These are phyloP conservation scores for Picea engelmannii DNA, from an alignment of 83 land plant genomes.

Conservation along the genomic window DNA sequence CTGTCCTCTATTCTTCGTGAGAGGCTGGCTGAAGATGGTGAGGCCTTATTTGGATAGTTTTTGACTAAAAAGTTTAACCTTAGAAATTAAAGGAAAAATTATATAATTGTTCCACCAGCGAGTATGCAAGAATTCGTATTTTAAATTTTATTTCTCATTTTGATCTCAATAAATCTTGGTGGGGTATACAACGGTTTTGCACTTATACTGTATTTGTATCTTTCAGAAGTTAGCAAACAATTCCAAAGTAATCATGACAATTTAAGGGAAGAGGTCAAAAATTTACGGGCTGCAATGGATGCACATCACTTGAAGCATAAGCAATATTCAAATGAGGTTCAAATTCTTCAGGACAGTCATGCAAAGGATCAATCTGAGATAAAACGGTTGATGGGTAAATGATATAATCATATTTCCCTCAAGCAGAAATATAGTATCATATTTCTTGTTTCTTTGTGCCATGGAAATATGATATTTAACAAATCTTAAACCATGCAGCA, in stretches of 20 bases:
- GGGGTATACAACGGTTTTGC: not conserved
- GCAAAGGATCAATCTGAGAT: constrained; percentile 75
- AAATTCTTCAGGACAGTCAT: constrained; percentile 46
- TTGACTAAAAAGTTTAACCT: not conserved
- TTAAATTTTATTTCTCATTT: not conserved
- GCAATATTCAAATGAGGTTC: constrained; percentile 51
- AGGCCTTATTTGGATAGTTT: not conserved
- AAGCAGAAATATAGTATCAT: not conserved
- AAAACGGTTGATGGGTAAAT: constrained; percentile 59
- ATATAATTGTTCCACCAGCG: not conserved
- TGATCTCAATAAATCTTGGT: not conserved
- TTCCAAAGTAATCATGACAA: constrained; percentile 56
- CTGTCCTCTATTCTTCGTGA: constrained; percentile 33
- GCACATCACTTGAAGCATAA: constrained; percentile 81
- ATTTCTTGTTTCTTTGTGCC: not conserved
- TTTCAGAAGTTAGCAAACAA: constrained; percentile 65
- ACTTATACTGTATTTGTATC: constrained; percentile 6
- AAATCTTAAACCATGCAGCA: not conserved
- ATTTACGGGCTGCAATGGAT: constrained; percentile 40
- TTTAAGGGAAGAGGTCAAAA: constrained; percentile 48
- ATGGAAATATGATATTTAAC: constrained; percentile 11
- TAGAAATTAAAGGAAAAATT: not conserved
- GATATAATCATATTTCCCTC: not conserved
- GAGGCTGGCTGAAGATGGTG: constrained; percentile 61
- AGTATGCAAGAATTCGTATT: not conserved